Conservation (phyloP, 176 grass and related monocot genomes). For the Poa annua region DNA sequence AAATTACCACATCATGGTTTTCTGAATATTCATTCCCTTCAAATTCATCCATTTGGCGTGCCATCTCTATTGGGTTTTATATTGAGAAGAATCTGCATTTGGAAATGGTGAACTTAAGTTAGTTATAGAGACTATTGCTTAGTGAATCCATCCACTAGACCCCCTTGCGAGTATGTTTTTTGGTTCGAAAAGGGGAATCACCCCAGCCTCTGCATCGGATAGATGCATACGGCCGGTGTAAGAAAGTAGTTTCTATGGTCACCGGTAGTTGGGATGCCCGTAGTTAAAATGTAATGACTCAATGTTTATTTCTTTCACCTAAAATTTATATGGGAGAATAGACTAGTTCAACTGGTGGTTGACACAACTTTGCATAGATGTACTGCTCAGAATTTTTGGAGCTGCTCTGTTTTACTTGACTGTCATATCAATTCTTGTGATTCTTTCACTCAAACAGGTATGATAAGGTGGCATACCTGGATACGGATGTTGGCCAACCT, state of each 20-base stretch:
- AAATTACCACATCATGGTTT: neutral
- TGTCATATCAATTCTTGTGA: neutral
- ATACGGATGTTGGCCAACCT: constrained; percentile 86
- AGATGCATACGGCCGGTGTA: neutral
- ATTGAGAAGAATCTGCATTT: neutral
- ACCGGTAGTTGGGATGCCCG: neutral
- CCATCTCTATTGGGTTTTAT: neutral
- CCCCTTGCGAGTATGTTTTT: too few relatives aligned
- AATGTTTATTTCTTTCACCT: neutral
- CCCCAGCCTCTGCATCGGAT: too few relatives aligned
- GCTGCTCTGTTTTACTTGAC: neutral
- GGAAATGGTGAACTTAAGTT: neutral
- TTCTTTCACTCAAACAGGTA: constrained; percentile 53
- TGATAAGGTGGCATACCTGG: constrained; percentile 66
- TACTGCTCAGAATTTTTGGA: neutral
- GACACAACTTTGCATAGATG: constrained; percentile 14
- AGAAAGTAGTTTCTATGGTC: neutral
- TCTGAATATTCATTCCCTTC: neutral
- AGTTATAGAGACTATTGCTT: neutral
- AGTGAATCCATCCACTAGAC: neutral
- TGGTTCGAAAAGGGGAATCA: too few relatives aligned
- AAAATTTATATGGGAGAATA: neutral
- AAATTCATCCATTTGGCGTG: neutral
- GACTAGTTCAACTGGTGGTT: neutral
- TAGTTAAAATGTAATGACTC: neutral